Evolutionary conservation across 192 early-diverging fungal species (phyloP).

Genomic region (Rhizoclosmatium sp.): DNA sequence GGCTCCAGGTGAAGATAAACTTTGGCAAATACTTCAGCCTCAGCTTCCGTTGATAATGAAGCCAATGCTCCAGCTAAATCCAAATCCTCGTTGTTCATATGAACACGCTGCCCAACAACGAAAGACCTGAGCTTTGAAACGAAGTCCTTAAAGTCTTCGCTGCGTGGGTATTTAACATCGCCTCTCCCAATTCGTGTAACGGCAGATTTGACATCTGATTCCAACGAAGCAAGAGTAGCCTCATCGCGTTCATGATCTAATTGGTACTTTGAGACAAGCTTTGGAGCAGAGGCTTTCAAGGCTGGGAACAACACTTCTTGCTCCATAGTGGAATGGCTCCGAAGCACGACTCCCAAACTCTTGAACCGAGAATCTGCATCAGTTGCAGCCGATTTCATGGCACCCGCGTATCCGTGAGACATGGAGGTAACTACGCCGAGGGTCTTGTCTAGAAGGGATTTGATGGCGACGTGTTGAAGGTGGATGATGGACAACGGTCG

Average conservation of each 20-base stretch:
- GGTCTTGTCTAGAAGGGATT: conserved; percentile 17
- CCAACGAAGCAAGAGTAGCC: neutral
- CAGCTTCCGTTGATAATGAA: neutral
- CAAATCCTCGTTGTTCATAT: conserved; percentile 22
- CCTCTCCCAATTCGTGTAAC: neutral
- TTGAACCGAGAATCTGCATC: neutral
- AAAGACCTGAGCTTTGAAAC: neutral
- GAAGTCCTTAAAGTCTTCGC: conserved; percentile 10
- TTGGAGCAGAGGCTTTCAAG: conserved; percentile 16
- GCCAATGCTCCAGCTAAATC: neutral
- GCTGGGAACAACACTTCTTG: conserved; percentile 37
- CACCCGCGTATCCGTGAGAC: conserved; percentile 1
- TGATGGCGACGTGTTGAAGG: conserved; percentile 42
- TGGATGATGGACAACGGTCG: conserved; percentile 2
- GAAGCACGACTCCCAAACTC: neutral
- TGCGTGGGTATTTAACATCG: neutral
- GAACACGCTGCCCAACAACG: neutral
- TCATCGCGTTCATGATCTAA: conserved; percentile 28
- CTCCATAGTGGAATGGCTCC: conserved; percentile 27
- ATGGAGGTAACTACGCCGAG: neutral
- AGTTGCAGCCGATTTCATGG: neutral
- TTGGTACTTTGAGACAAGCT: neutral
- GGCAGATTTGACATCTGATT: neutral
- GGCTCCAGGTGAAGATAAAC: neutral
- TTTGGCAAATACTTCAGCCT: neutral